Percentiles rank a stretch among this genome's conserved stretches.
These are phyloP conservation scores for Fusarium temperatum DNA, from an alignment of 2,329 filamentous ascomycete species.

Conservation along the genomic window DNA sequence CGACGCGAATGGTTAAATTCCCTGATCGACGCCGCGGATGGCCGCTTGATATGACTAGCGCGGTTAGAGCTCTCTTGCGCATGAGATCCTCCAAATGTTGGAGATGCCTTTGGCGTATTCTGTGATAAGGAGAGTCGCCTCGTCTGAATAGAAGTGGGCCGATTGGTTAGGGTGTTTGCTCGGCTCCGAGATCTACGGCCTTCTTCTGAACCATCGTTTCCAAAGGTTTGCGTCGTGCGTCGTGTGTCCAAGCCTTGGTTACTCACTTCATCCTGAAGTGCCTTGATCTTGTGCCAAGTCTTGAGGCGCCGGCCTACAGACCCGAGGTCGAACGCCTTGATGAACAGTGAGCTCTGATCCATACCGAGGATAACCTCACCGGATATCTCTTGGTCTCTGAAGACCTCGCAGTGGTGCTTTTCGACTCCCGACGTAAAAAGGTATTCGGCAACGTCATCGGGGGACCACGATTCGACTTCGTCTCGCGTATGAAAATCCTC, in stretches of 20 bases:
- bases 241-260: slow-evolving; percentile 55
- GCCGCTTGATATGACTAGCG: slow-evolving; percentile 63
- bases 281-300: slow-evolving; percentile 96
- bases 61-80: slow-evolving; percentile 58
- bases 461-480: slow-evolving; percentile 83
- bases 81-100: slow-evolving; percentile 53
- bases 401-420: slow-evolving; percentile 90
- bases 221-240: slow-evolving; percentile 65
- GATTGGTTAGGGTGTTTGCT: slow-evolving; percentile 66
- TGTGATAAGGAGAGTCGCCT: slow-evolving; percentile 60
- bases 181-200: slow-evolving; percentile 61
- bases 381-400: slow-evolving; percentile 93
- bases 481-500: slow-evolving; percentile 71
- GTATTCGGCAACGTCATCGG: slow-evolving; percentile 87
- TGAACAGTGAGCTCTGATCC: slow-evolving; percentile 93
- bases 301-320: slow-evolving; percentile 89
- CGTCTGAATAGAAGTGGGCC: slow-evolving; percentile 57
- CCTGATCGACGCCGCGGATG: slow-evolving; percentile 83
- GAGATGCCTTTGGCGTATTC: slow-evolving; percentile 56
- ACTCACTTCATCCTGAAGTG: slow-evolving; percentile 86
- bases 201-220: slow-evolving; percentile 68
- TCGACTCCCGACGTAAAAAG: slow-evolving; percentile 87
- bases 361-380: slow-evolving; percentile 93
- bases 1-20: slow-evolving; percentile 85
- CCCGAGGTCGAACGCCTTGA: slow-evolving; percentile 94